These are phyloP conservation scores for Backusella circina DNA, from an alignment of 192 early-diverging fungal species.

Conservation along the genomic window DNA sequence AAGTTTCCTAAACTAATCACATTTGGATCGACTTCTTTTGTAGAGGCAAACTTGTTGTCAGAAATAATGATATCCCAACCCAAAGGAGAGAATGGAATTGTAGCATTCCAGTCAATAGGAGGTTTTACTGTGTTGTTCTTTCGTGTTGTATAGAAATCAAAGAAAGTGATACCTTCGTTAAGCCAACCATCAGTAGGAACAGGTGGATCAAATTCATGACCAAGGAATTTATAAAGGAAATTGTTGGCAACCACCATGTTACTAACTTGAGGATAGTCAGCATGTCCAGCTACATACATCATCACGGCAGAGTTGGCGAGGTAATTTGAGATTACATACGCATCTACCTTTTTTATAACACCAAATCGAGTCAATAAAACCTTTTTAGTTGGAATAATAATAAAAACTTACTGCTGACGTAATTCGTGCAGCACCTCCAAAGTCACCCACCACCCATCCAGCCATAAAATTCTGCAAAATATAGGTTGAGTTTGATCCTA, in stretches of 20 bases:
- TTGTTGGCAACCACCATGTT: slow-evolving; percentile 24
- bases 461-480: slow-evolving; percentile 26
- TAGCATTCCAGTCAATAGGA: slow-evolving; percentile 17
- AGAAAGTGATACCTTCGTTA: slow-evolving; percentile 26
- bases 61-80: neutral
- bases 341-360: slow-evolving; percentile 15
- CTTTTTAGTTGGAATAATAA: neutral
- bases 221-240: slow-evolving; percentile 22
- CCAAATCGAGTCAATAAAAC: neutral
- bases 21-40: slow-evolving; percentile 19
- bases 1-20: slow-evolving; percentile 27
- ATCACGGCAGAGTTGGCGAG: slow-evolving; percentile 28
- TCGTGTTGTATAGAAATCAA: slow-evolving; percentile 26
- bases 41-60: slow-evolving; percentile 19
- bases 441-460: slow-evolving; percentile 24
- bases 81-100: slow-evolving; percentile 6
- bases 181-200: slow-evolving; percentile 19
- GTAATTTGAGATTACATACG: slow-evolving; percentile 22
- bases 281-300: slow-evolving; percentile 26
- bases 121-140: slow-evolving; percentile 19
- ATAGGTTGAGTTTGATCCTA: slow-evolving; percentile 22
- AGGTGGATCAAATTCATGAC: neutral
- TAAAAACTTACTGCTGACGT: slow-evolving; percentile 23
- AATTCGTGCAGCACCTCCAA: slow-evolving; percentile 25
- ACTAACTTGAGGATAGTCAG: slow-evolving; percentile 17